phyloP scores from a whole-genome alignment of 2,329 filamentous ascomycete genomes.

The Metarhizium guizhouense region DNA sequence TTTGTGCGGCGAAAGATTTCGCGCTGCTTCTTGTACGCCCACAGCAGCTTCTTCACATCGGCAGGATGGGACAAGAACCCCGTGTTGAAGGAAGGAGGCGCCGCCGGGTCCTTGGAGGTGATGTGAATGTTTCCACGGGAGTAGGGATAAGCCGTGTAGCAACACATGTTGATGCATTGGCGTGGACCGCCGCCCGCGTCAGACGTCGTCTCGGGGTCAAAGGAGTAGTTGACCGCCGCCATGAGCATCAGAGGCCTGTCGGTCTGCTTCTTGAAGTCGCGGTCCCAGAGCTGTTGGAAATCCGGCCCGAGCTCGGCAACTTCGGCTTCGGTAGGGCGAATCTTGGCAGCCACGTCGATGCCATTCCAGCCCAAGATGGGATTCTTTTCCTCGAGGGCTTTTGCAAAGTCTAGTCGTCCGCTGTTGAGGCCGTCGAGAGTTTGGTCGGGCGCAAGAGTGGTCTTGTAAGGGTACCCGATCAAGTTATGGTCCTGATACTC shows the following conservation, averaged over 20 bases:
- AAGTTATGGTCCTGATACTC: slow-evolving; percentile 50
- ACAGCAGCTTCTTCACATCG: slow-evolving; percentile 49
- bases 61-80: slow-evolving; percentile 39
- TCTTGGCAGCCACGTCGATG: slow-evolving; percentile 45
- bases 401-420: slow-evolving; percentile 27
- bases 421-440: slow-evolving; percentile 42
- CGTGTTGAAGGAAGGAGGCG: slow-evolving; percentile 44
- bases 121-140: slow-evolving; percentile 56
- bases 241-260: slow-evolving; percentile 41
- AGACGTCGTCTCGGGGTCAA: neutral
- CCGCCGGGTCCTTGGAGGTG: slow-evolving; percentile 28
- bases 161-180: slow-evolving; percentile 42
- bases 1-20: slow-evolving; percentile 49
- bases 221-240: slow-evolving; percentile 20
- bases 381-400: slow-evolving; percentile 35
- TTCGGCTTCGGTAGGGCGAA: slow-evolving; percentile 45
- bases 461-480: slow-evolving; percentile 39
- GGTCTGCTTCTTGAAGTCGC: slow-evolving; percentile 34
- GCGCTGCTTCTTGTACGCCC: slow-evolving; percentile 55
- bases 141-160: slow-evolving; percentile 50
- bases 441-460: slow-evolving; percentile 19
- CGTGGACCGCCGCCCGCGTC: slow-evolving; percentile 5
- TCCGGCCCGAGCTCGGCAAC: slow-evolving; percentile 41
- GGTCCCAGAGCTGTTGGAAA: slow-evolving; percentile 45
- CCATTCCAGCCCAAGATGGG: slow-evolving; percentile 48